Base-by-base conservation (phyloP, 2,329 filamentous ascomycete species). In the Cladophialophora immunda region DNA sequence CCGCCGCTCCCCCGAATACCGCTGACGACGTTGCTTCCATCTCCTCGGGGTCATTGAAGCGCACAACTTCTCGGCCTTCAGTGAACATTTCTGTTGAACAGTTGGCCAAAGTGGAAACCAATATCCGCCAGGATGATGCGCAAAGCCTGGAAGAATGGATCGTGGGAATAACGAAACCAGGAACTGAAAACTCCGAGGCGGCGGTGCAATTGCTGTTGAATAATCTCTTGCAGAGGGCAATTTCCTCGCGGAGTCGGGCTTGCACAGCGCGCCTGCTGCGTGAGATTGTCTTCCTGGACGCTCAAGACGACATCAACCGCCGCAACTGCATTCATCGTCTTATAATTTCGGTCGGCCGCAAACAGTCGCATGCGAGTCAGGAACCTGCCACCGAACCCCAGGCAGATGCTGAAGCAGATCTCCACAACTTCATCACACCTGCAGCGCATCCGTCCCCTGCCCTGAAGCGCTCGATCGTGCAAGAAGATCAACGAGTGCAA, bases 281-380 rank as follows among this genome's bases (percentile, higher is more conserved):
- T 11, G 85, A 89, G 50, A 84, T 95, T 59, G 85, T 88, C 53
- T 89, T 87, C 0, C 84, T 98, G 2, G 89, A 97, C 58, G 94
- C 97, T 75, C 87, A 91, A 2, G 92, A 97, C 72, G 95, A 98
- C 75, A 93, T 99, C 76, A 97, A 98, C 79, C 90, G 91, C 73
- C 90, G 95, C 13, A 99, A 97, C 76, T 95, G 93, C 76, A 88
- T 99, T 57, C 95, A 99, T 77, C 90, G 95, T 8, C 84, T 98
- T 2, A 91, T 99, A 50, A 96, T 98, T 67, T 90, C 94, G 22
- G 96, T 97, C 73, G 94, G 94, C 19, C 89, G 94, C 57, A 89
- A 90, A 13, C 86, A 89, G 72, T 84, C 86, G 15, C 84, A 85
- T 8, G 83, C 84, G 38, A 74, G 78, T 19, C 79, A 80, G 2